Base-by-base conservation (phyloP, 306 rosid genomes). In the Hylodesmum podocarpum region DNA sequence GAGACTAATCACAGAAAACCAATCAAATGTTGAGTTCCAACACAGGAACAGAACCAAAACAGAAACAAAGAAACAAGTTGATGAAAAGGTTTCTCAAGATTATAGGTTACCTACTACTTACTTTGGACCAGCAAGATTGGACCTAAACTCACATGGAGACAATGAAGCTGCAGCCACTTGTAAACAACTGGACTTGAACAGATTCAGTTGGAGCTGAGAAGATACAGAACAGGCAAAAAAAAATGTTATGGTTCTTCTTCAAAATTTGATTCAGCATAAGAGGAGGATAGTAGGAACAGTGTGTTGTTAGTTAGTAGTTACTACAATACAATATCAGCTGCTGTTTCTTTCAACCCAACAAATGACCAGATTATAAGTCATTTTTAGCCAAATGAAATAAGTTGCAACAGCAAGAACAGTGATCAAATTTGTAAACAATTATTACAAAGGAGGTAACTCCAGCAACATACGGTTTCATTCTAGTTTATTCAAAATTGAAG, bases 131-230 rank as follows among this genome's bases (percentile, higher is more conserved):
- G 64, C 90, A 31, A 89, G 85, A 72, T 81, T 94, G 82, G 97
- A 95, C 76, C 77, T 95, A 8, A 95, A 95, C 83, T 73, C 80
- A 7, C 86, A 44, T 39, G 90, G 90, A 59, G 92, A 94, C 12
- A 85, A 84, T 68, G 92, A 90, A 67, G 85, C 84, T 58, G 58
- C 84, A 65, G 70, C 91, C 21, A 73, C 72, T 74, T 86, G 94
- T 83, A 92, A 81, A 64, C 88, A 82, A 66, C 86, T 85, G 24
- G 88, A 85, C 73, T 82, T 85, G 77, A 85, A 85, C 51, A 78
- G 86, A 63, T 82, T 85, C 78, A 79, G 96, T 78, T 95, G 90
- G 91, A 90, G 76, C 88, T 91, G 76, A 68, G 15, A 64, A 53
- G 37, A 58, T 34, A 14, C 40, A 69, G 44, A 69, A n/a, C n/a